phyloP scores from a whole-genome alignment of 495 filamentous ascomycete genomes.

The Penicillium taxi region DNA sequence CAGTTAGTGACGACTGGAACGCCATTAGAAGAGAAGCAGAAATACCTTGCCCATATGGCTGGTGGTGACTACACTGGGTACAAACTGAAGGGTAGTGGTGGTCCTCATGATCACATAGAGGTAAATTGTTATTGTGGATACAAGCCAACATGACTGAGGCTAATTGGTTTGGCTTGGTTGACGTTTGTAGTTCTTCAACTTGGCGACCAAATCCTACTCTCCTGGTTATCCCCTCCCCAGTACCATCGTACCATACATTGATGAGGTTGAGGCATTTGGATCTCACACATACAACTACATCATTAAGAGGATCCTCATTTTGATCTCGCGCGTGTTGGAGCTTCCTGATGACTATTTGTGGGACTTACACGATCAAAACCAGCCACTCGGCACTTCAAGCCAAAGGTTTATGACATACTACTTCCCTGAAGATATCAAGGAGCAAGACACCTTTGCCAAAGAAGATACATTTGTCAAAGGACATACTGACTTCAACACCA shows the following conservation, averaged over 20 bases:
- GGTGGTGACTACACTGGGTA: conserved; percentile 42
- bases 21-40: conserved; percentile 25
- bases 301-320: conserved; percentile 16
- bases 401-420: conserved; percentile 42
- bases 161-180: conserved; percentile 23
- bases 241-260: conserved; percentile 14
- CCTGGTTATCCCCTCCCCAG: conserved; percentile 22
- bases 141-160: no score
- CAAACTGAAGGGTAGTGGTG: conserved; percentile 37
- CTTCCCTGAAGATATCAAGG: conserved; percentile 35
- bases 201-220: conserved; percentile 1
- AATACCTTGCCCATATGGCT: conserved; percentile 34
- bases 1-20: no score
- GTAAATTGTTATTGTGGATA: no score
- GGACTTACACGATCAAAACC: no score
- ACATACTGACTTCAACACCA: conserved; percentile 47
- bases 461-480: conserved; percentile 34
- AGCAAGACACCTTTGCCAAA: no score
- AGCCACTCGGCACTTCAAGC: no score
- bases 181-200: background rate
- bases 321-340: conserved; percentile 45
- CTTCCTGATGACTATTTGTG: conserved; percentile 46
- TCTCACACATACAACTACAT: conserved; percentile 17
- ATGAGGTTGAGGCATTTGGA: conserved; percentile 18
- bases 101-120: conserved; percentile 39